Evolutionary conservation across 345 rosid genomes (phyloP), one percentile per base, ranked within the genome.

Genomic region (Limnanthes douglasii): DNA sequence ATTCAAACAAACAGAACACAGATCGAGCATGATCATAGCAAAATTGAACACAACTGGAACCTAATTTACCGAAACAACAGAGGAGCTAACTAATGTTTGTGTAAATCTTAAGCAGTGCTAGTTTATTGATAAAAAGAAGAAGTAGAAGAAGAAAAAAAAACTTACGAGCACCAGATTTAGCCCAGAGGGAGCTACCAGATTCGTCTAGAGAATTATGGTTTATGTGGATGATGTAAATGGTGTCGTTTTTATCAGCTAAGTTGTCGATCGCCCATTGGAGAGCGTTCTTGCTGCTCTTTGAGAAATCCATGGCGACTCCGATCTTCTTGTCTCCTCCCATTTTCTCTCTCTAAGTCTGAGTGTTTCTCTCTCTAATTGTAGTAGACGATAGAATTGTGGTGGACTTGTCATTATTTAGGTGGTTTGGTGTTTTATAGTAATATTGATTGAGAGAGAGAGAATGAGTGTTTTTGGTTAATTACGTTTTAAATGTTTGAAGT

Each of bases 281-380:
- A 48, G 99, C 99, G 39, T 55, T 54, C 64, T 80, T 90, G 88
- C 98, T 90, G 75, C 93, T 78, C 22, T 32, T 51, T 0, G 99
- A 90, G 76, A 80, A 90, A 43, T 90, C 98, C 96, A 90, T 54
- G 5, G 94, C 96, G 51, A 85, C 67, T 1, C 96, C 96, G 5
- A 80, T 58, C 17, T 30, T 78, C 55, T 75, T 73, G 18, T 75
- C 94, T 10, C 68, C 67, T 2, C 60, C 21, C 83, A 85, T 75
- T 59, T 58, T 76, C 36, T 39, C 21, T 23, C 32, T 36, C 38
- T 45, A 21, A 28, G 20, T 36, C 16, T 12, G 28, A 28, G 21
- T 0, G 16, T 19, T n/a, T 19, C 9, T 14, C 8, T 19, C 3
- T 11, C n/a, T n/a, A n/a, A n/a, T n/a, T n/a, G n/a, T n/a, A n/a